A percentile compares a stretch with the other conserved stretches of the same genome.
These are phyloP conservation scores for Pseudogymnoascus sp. DNA, from an alignment of 2,329 filamentous ascomycete species.

Conservation along the genomic window DNA sequence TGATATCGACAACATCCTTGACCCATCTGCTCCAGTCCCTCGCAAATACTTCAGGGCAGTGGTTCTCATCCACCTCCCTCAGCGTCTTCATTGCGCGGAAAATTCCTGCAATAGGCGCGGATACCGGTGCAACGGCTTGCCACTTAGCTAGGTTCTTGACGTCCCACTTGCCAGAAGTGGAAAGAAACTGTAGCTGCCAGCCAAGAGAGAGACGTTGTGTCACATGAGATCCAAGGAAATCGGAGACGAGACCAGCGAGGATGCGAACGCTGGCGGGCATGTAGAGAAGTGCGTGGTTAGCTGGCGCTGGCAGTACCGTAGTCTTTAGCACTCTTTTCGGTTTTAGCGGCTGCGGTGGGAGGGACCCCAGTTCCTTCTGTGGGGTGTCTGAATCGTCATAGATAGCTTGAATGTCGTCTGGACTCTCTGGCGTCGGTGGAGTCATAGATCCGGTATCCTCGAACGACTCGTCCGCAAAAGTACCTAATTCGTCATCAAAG, in stretches of 20 bases:
- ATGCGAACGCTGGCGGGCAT: constrained; percentile 67
- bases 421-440: not conserved
- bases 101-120: constrained; percentile 65
- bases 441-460: constrained; percentile 3
- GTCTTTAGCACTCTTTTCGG: constrained; percentile 56
- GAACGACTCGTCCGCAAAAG: not conserved
- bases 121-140: constrained; percentile 72
- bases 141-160: constrained; percentile 94
- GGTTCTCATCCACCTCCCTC: constrained; percentile 75
- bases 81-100: constrained; percentile 93
- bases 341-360: constrained; percentile 42
- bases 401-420: not conserved
- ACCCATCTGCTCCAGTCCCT: constrained; percentile 58
- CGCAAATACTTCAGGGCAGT: constrained; percentile 69
- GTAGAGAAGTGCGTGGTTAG: constrained; percentile 79
- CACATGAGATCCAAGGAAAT: constrained; percentile 69
- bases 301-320: constrained; percentile 65
- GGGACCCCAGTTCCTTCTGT: constrained; percentile 33
- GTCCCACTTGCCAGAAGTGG: constrained; percentile 91
- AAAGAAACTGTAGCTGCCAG: constrained; percentile 87
- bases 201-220: constrained; percentile 72
- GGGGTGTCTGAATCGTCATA: constrained; percentile 41
- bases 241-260: constrained; percentile 72
- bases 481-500: not conserved
- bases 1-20: constrained; percentile 80